These are phyloP conservation scores for Colletotrichum sp. DNA, from an alignment of 2,329 filamentous ascomycete species.

Conservation along the genomic window DNA sequence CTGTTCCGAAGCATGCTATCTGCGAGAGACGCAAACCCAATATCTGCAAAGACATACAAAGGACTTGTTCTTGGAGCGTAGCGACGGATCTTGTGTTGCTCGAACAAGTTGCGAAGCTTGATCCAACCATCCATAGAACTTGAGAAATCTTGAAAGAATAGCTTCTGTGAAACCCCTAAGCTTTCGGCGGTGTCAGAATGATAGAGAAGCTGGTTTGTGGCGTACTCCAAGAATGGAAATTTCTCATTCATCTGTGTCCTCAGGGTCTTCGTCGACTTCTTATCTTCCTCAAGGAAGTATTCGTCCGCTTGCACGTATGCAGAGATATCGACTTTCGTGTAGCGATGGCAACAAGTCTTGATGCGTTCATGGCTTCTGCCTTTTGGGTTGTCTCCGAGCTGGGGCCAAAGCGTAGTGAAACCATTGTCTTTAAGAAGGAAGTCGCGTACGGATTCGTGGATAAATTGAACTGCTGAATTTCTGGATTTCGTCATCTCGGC, in stretches of 20 bases:
- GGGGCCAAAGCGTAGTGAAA: background rate
- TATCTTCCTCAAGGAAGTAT: too few relatives aligned
- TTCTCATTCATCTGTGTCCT: background rate
- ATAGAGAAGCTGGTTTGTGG: background rate
- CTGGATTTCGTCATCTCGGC: conserved; percentile 39
- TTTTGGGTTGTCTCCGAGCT: background rate
- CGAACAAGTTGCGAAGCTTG: background rate
- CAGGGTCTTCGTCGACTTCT: accelerated
- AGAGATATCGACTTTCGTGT: background rate
- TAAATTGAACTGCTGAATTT: conserved; percentile 45
- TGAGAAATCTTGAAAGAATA: accelerated
- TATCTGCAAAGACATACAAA: too few relatives aligned
- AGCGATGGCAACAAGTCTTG: background rate
- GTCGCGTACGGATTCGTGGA: conserved; percentile 50
- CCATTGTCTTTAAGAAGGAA: conserved; percentile 33
- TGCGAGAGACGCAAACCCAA: too few relatives aligned
- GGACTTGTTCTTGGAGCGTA: too few relatives aligned
- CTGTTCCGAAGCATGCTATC: too few relatives aligned
- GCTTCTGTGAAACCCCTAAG: background rate
- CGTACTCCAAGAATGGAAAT: conserved; percentile 1
- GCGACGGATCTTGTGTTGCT: too few relatives aligned
- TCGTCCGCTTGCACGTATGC: background rate
- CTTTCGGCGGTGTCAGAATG: background rate
- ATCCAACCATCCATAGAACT: background rate
- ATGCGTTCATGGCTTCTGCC: background rate